Evolutionary conservation across 2,329 filamentous ascomycete genomes (phyloP), one percentile per base, ranked within the genome.

Genomic region (Xylariaceae sp.): DNA sequence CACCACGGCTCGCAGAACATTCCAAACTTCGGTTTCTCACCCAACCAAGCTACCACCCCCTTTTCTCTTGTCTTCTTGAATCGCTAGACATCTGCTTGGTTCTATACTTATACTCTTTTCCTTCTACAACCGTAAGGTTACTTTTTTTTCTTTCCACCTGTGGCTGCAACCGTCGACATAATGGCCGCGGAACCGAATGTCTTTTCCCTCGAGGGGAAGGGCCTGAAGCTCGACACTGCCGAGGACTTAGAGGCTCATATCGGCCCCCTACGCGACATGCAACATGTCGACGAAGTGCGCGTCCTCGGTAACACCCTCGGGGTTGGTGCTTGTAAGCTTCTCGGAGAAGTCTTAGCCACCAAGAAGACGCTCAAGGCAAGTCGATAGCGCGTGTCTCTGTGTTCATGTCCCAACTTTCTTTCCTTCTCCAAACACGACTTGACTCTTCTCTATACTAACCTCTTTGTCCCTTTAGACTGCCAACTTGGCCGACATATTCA

Each of bases 401-500:
- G 17, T 31, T 39, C 29, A 6, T 23, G 28, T 43, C 24, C 19
- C 31, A 11, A 24, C 16, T n/a, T 23, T 43, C 16, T 8, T n/a
- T 14, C 14, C 24, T 23, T 40, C 9, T 28, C n/a, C 3, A 11
- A 24, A 37, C 7, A 33, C 7, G 11, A 12, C 9, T 29, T 12
- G 5, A 17, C 28, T 16, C n/a, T 39, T 11, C n/a, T 21, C 11
- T n/a, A 3, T 47, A 39, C 58, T 69, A 36, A 65, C 53, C 39
- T 26, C 29, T 12, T 37, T 24, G 12, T 33, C 23, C 28, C 36
- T 56, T 29, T 68, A 88, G 86, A 80, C 88, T 70, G 93, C 91
- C 71, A 96, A 97, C 78, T 82, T 99, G 55, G 93, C 93, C 74
- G 95, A 99, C 75, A 96, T 99, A 80, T 99, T 98, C 80, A 99